These are phyloP conservation scores for Alternaria tenuissima DNA, from an alignment of 2,329 filamentous ascomycete genomes.

Conservation along the genomic window DNA sequence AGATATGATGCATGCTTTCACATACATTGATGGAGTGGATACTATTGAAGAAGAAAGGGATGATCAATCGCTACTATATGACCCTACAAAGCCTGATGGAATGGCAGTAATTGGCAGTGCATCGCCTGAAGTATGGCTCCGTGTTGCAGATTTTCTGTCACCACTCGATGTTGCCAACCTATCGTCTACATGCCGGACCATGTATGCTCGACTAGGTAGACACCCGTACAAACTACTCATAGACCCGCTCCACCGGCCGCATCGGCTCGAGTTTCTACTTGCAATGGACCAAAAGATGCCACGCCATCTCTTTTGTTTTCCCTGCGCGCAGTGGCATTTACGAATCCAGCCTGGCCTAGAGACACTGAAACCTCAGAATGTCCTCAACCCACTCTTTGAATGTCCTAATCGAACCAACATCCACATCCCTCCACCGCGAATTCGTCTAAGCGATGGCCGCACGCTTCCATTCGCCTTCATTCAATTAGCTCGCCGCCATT, in stretches of 20 bases:
- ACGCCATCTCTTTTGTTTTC: conserved; percentile 66
- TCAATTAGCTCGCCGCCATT: conserved; percentile 63
- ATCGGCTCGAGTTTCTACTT: conserved; percentile 61
- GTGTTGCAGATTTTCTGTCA: conserved; percentile 35
- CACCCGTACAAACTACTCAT: conserved; percentile 33
- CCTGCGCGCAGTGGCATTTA: conserved; percentile 64
- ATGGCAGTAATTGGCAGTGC: conserved; percentile 30
- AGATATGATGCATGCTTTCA: conserved; percentile 47
- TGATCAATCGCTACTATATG: conserved; percentile 28
- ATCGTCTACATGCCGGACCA: conserved; percentile 40
- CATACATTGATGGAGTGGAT: conserved; percentile 35
- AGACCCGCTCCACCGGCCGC: conserved; percentile 54
- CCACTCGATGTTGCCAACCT: conserved; percentile 40
- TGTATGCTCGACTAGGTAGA: conserved; percentile 35
- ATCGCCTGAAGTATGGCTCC: conserved; percentile 39
- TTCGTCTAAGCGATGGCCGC: conserved; percentile 60
- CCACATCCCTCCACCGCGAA: conserved; percentile 61
- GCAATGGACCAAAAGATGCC: conserved; percentile 62
- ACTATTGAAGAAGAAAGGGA: conserved; percentile 28
- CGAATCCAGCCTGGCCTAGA: conserved; percentile 63
- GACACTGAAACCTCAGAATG: conserved; percentile 60
- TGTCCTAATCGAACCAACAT: conserved; percentile 63
- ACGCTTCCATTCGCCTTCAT: conserved; percentile 66
- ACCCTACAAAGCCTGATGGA: conserved; percentile 33
- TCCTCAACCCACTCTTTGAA: conserved; percentile 64